Evolutionary conservation across 257 asterid species (phyloP).

Genomic region (Solanum sejunctum): DNA sequence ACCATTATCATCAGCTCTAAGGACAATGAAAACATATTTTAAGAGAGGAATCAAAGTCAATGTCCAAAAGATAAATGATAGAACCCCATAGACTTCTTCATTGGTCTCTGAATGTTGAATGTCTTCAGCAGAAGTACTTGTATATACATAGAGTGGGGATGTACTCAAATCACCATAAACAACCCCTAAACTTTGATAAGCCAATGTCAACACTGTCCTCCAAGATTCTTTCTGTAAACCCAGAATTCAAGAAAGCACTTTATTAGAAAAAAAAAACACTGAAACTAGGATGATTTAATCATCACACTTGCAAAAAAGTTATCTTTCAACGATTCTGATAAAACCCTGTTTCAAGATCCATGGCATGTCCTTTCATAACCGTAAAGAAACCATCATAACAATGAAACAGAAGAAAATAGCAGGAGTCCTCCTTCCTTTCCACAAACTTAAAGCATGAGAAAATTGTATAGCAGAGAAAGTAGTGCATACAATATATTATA

Average conservation of each 20-base stretch:
- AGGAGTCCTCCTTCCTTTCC: neutral
- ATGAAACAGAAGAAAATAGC: neutral
- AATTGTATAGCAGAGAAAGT: neutral
- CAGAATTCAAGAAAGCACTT: neutral
- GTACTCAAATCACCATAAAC: slow-evolving; percentile 92
- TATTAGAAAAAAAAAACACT: neutral
- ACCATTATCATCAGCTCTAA: slow-evolving; percentile 89
- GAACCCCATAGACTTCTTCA: slow-evolving; percentile 76
- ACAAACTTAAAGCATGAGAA: neutral
- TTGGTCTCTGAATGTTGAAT: slow-evolving; percentile 62
- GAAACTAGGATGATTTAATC: neutral
- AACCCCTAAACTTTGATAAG: slow-evolving; percentile 87
- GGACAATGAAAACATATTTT: slow-evolving; percentile 75
- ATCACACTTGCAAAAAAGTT: neutral
- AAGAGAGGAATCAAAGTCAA: slow-evolving; percentile 64
- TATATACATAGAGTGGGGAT: slow-evolving; percentile 77
- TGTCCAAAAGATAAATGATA: slow-evolving; percentile 80
- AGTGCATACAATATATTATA: neutral
- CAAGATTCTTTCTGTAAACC: slow-evolving; percentile 69
- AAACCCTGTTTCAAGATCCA: slow-evolving; percentile 69
- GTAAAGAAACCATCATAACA: slow-evolving; percentile 26
- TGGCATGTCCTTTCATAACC: slow-evolving; percentile 23
- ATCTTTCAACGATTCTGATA: slow-evolving; percentile 52
- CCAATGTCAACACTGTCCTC: slow-evolving; percentile 66
- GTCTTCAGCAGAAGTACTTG: slow-evolving; percentile 79